Evolutionary conservation across 148 eudicot species (phyloP), one percentile per base, ranked within the genome.

Genomic region (Fagopyrum homotropicum): DNA sequence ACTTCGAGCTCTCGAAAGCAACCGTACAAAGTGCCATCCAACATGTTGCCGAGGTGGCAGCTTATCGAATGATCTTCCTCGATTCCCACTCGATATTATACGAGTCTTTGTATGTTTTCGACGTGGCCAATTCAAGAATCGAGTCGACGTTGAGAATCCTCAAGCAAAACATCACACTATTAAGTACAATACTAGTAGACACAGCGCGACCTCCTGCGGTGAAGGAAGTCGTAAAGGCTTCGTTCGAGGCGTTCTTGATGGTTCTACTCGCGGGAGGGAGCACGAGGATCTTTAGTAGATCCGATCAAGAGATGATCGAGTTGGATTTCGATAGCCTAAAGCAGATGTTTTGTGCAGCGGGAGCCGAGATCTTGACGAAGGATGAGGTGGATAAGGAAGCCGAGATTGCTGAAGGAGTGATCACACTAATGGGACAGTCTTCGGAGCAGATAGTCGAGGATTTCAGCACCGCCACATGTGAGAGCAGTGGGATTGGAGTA

Each of bases 251-350:
- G n/a, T 95, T 73, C 78, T 85, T 92, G 19, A 89, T 87, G 91
- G 90, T 95, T 61, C 73, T 92, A 51, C 88, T 95, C 2, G 99
- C 99, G 0, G 99, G 99, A 7, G 99, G 99, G 43, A 75, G 89
- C 73, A 82, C 85, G 0, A 51, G 99, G 47, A 77, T 82, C 16
- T 95, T 89, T 51, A 75, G 46, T 0, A 82, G 84, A 80, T 7
- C 79, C 2, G 99, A 95, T 60, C 87, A 79, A 19, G 78, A 81
- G 69, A 83, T 88, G 90, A 85, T 95, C 7, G 86, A 82, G 78
- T 91, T 86, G 81, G 99, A 95, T 59, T 89, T 92, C 10, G 89
- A 84, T 7, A 76, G 82, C 63, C 74, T 95, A 80, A 95, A 92
- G 78, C 63, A 84, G 75, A 77, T 95, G 6, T 95, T 89, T 61